Conservation (phyloP, 1,139 yeast species). For the Saccharomyces hybrid region DNA sequence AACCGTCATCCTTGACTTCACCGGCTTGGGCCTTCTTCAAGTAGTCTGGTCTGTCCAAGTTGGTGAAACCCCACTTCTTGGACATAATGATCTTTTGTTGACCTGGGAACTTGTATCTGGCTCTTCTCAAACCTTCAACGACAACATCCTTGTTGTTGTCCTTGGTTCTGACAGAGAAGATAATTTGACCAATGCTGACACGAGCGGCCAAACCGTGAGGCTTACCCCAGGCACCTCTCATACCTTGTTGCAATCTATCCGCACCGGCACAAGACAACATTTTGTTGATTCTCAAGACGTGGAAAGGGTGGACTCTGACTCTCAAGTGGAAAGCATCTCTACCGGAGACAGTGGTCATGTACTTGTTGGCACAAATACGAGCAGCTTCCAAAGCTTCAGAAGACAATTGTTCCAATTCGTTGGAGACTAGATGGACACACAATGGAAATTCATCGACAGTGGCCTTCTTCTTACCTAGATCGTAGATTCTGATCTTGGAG, state of each 20-base stretch:
- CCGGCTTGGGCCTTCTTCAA: constrained; percentile 89
- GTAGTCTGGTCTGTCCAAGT: constrained; percentile 95
- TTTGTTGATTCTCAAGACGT: constrained; percentile 99
- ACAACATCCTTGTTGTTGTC: constrained; percentile 96
- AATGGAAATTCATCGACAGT: constrained; percentile 98
- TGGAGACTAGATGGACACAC: constrained; percentile 97
- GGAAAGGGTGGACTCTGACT: constrained; percentile 99
- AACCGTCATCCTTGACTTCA: constrained; percentile 99
- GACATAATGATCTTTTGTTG: constrained; percentile 98
- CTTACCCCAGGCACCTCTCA: constrained; percentile 99
- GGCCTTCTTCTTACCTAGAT: constrained; percentile 99
- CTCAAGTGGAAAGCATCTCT: constrained; percentile 99
- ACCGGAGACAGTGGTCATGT: constrained; percentile 94
- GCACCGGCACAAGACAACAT: constrained; percentile 99
- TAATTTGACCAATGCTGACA: constrained; percentile 96
- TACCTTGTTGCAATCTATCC: constrained; percentile 99
- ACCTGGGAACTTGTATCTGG: constrained; percentile 99
- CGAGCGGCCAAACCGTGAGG: constrained; percentile 99
- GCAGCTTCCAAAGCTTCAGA: constrained; percentile 99
- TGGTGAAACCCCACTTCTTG: constrained; percentile 99
- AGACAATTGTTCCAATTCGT: constrained; percentile 97
- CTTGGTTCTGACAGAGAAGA: constrained; percentile 97
- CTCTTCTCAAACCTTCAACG: constrained; percentile 98
- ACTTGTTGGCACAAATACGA: constrained; percentile 99
- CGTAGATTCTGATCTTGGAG: constrained; percentile 97